These are phyloP conservation scores for Heteromeles arbutifolia DNA, from an alignment of 306 rosid species.

Conservation along the genomic window DNA sequence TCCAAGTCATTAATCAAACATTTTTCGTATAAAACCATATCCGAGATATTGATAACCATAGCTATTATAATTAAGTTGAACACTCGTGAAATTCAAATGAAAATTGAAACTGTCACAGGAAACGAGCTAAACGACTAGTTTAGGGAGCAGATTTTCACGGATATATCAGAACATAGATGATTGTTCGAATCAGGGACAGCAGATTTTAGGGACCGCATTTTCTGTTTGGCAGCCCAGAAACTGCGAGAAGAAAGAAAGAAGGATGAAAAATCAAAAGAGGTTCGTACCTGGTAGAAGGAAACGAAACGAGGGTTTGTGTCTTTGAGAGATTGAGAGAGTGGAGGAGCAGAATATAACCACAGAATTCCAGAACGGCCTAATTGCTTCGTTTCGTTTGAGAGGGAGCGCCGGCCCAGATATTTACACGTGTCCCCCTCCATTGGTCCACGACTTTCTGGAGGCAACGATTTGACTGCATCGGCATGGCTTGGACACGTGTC, in stretches of 20 bases:
- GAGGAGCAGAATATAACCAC: not conserved
- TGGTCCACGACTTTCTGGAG: not conserved
- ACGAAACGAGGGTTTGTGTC: not conserved
- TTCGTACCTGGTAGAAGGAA: not conserved
- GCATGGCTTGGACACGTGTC: not conserved
- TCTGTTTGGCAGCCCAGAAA: not conserved
- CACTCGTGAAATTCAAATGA: not conserved
- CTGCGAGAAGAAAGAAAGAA: not conserved
- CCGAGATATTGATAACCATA: not conserved
- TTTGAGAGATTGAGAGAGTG: not conserved
- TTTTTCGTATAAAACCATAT: not conserved
- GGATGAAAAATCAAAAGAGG: not conserved
- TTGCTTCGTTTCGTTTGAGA: not conserved
- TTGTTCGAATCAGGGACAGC: not conserved
- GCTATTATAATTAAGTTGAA: not conserved
- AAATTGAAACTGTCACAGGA: not conserved
- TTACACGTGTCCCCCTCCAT: not conserved
- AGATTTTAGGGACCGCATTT: not conserved
- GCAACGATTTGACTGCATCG: not conserved
- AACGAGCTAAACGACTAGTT: not conserved
- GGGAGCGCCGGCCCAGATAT: not conserved
- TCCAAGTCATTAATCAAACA: not conserved
- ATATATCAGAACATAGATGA: not conserved
- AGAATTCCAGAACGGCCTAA: not conserved
- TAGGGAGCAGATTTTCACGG: not conserved